Conservation (phyloP, 164 flowering plant species). For the Magnolia officinalis region DNA sequence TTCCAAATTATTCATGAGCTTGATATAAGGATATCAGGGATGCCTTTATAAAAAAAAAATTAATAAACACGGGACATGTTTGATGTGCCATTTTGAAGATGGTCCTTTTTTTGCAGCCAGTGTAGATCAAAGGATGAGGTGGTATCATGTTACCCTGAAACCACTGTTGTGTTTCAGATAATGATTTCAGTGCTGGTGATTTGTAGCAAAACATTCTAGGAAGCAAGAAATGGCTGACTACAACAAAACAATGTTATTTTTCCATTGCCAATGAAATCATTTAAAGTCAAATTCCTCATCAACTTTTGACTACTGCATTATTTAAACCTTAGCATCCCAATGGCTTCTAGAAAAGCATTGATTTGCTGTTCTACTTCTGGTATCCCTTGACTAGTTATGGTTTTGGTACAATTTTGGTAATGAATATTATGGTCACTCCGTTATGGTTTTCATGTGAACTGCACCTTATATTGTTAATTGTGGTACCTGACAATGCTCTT, state of each 20-base stretch:
- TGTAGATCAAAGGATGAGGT: background rate
- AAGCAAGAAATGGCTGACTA: too few relatives aligned
- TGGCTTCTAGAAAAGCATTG: too few relatives aligned
- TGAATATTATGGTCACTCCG: too few relatives aligned
- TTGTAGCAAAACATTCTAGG: background rate
- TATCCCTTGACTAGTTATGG: too few relatives aligned
- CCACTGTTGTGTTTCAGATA: background rate
- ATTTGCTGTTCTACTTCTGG: too few relatives aligned
- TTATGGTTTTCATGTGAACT: too few relatives aligned
- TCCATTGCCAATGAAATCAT: too few relatives aligned
- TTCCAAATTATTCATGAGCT: background rate
- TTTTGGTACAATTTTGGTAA: too few relatives aligned
- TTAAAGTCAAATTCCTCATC: too few relatives aligned
- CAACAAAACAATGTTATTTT: too few relatives aligned
- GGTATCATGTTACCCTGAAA: background rate
- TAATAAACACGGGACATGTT: background rate
- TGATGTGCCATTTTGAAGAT: background rate
- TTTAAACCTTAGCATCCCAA: too few relatives aligned
- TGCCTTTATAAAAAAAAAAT: background rate
- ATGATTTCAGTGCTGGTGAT: background rate
- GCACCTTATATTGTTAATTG: background rate
- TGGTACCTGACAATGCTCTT: background rate
- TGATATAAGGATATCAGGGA: background rate
- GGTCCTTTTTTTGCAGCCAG: background rate
- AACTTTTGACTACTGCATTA: too few relatives aligned